phyloP scores from a whole-genome alignment of 345 rosid genomes.

The Dipteronia dyeriana region DNA sequence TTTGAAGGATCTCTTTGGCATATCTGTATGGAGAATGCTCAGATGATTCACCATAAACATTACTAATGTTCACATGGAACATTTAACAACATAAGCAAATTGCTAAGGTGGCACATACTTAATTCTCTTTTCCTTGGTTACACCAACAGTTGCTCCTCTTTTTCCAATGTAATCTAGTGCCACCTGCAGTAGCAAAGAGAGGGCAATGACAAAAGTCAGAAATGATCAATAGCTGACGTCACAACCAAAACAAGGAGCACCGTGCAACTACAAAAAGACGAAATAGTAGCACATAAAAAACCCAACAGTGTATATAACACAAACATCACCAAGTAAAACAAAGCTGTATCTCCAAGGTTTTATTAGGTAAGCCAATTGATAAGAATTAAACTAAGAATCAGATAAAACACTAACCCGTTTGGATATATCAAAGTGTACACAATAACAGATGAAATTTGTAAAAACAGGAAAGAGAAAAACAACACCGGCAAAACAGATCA shows the following conservation, averaged over 20 bases:
- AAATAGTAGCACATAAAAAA: neutral
- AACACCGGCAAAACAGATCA: neutral
- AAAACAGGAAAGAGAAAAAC: neutral
- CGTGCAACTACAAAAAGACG: too few species aligned
- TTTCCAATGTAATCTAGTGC: slow-evolving; percentile 97
- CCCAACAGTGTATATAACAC: neutral
- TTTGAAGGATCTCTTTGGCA: slow-evolving; percentile 96
- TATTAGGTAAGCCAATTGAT: neutral
- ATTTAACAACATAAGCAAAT: slow-evolving; percentile 20
- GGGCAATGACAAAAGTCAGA: slow-evolving; percentile 1
- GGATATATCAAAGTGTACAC: neutral
- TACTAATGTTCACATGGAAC: slow-evolving; percentile 24
- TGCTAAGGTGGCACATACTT: slow-evolving; percentile 58
- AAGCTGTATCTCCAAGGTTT: neutral
- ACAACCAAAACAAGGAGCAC: too few species aligned
- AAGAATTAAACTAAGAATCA: neutral
- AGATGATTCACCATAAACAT: slow-evolving; percentile 25
- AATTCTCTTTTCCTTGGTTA: slow-evolving; percentile 89
- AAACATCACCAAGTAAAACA: neutral
- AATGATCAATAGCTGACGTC: neutral
- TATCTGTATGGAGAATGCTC: slow-evolving; percentile 54
- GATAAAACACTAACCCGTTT: neutral
- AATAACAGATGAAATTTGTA: neutral
- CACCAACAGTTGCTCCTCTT: slow-evolving; percentile 98
- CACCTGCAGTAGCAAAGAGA: slow-evolving; percentile 52